Base-by-base conservation (phyloP, 2,329 filamentous ascomycete genomes). In the Zarea fungicola region DNA sequence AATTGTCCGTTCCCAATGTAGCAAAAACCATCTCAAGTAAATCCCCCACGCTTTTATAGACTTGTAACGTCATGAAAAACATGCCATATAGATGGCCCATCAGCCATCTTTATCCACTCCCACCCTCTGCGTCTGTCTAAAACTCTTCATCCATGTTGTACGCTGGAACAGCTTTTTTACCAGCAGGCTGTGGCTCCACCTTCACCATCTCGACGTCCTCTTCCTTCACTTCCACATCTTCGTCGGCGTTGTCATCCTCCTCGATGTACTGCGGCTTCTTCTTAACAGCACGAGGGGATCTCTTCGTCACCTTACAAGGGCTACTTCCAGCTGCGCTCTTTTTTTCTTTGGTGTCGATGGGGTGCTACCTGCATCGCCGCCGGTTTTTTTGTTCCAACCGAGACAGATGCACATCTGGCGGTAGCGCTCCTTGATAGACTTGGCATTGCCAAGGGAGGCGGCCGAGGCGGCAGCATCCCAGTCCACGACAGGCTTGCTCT, bases 401-500 rank as follows among this genome's bases (percentile, higher is more conserved):
- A 71, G 69, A 18, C 65, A 66, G 50, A 65, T 58, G 13, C 65
- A 65, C 58, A 73, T 67, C 47, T 68, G 62, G 7, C 67, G 65
- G 58, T 70, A 71, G 26, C 67, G 66, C 51, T 71, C 65, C 45
- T 66, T 68, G 51, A 69, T 69, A 50, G 67, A 71, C 42, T 67
- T 70, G 43, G 60, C 65, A 42, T 70, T 65, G 50, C 71, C 71
- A 46, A 73, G 63, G 4, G 61, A 61, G 13, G 69, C 53, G 11
- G 59, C 55, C 2, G 35, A 8, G 5, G 70, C 71, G 34, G 75
- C 64, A 1, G 59, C 54, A 14, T 66, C 59, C 62, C 66, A 75
- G 57, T 75, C 60, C 23, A 71, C 64, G 7, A 70, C 65, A 6
- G 66, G 67, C 52, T 67, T 68, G 36, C 64, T 55, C 5, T 58